Evolutionary conservation across 2,329 filamentous ascomycete species (phyloP), one percentile per base, ranked within the genome.

Genomic region (Neoscytalidium dimidiatum): DNA sequence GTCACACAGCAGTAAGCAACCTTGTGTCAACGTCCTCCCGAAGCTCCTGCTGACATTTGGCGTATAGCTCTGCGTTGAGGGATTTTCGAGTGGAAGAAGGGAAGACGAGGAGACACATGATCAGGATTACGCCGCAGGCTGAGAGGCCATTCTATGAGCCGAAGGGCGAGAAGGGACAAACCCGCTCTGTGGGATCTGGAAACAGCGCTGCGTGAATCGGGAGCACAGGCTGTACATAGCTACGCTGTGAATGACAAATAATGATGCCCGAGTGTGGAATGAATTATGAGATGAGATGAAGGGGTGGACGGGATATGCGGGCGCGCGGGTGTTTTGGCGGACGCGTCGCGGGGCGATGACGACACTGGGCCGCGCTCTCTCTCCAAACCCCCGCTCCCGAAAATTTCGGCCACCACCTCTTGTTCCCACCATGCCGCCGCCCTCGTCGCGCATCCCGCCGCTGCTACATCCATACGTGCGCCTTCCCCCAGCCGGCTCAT

Each of bases 401-500:
- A 56, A 56, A 53, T 35, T 64, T 43, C 17, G 21, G 33, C 46
- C 31, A 17, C 17, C 48, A 33, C 29, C 61, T 6, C 23, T 2
- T 28, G 13, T 29, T 38, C 41, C 61, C 66, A 65, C 41, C 21
- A 77, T 77, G 75, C 70, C 75, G 67, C 72, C 73, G 38, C 31
- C 63, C 49, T 52, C 63, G 19, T 81, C 83, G 5, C 82, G 84
- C 67, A 84, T 87, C 66, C 90, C 90, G 2, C 82, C 85, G 64
- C 83, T 90, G 2, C 81, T 92, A 14, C 85, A 90, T 70, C 83
- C 88, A 6, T 90, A 90, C 74, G 81, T 91, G 58, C 72, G 78
- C 52, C 35, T 51, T 11, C 63, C 46, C 9, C 87, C 87, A 4
- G 82, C 86, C 69, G 79, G 83, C 17, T 86, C 87, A 38, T 83